Evolutionary conservation across 495 filamentous ascomycete genomes (phyloP), one percentile per base, ranked within the genome.

Genomic region (Aspergillus indologenus): DNA sequence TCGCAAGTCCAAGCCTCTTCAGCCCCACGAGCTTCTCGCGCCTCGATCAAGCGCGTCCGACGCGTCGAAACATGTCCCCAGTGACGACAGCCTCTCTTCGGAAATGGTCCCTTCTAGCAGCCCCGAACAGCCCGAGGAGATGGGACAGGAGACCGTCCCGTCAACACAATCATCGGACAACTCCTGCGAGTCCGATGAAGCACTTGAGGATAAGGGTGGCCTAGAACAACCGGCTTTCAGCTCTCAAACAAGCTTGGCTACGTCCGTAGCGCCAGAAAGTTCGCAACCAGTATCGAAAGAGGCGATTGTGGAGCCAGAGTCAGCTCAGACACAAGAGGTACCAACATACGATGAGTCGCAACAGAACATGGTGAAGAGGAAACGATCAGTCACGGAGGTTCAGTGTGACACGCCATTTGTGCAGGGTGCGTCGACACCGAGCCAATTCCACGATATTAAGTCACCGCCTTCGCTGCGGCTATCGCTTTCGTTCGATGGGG

Each of bases 1-100:
- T 56, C 85, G 95, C 57, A 96, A 93, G 78, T 89, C 91, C 54
- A 88, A 90, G 60, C 94, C 94, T 23, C 79, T 96, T 19, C 82
- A 91, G 26, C 86, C 90, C 21, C 86, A 95, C 66, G 91, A 96
- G 71, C 82, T 95, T 24, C 78, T 84, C 14, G 82, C 80, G 24
- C 81, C 86, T 20, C 75, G 76, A 58, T 82, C 79, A 24, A 65
- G 60, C 57, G 62, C 63, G 59, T 50, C 72, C 61, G 83, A 81
- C 58, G 77, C 78, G 54, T 77, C 81, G 65, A 79, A 81, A 59
- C 79, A 84, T 31, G 67, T 76, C 53, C 71, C 74, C 20, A 77
- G 76, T 64, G 75, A 82, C 64, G 71, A 79, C 51, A 68, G 71
- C 62, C 65, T 74, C 50, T 66, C 61, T 20, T 59, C 68, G 47